Evolutionary conservation across 441 rosid genomes (phyloP).

Genomic region (Populus hybrid): DNA sequence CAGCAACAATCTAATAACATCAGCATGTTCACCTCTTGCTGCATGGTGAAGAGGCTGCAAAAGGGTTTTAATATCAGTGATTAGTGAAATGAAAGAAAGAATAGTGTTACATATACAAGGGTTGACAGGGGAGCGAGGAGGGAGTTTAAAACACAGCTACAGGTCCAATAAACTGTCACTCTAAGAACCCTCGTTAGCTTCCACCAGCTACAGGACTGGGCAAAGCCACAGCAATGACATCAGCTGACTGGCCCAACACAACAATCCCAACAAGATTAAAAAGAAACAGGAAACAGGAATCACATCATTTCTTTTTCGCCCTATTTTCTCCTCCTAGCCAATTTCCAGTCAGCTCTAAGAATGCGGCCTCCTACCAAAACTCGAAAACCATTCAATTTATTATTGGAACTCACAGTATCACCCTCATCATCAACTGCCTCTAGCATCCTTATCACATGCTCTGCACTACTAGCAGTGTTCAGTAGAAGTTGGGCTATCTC

Average conservation of each 20-base stretch:
- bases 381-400: constrained; percentile 12
- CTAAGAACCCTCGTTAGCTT: neutral
- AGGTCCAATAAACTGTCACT: neutral
- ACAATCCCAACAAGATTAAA: neutral
- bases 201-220: neutral
- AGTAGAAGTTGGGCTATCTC: constrained; percentile 67
- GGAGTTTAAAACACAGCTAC: neutral
- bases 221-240: neutral
- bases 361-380: neutral
- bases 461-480: constrained; percentile 42
- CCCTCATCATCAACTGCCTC: constrained; percentile 71
- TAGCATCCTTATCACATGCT: constrained; percentile 60
- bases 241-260: neutral
- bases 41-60: constrained; percentile 93
- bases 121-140: neutral
- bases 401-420: constrained; percentile 61
- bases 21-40: constrained; percentile 79
- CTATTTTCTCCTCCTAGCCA: neutral
- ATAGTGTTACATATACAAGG: neutral
- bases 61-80: constrained; percentile 3
- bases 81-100: neutral
- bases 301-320: neutral
- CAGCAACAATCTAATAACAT: constrained; percentile 63
- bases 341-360: constrained; percentile 2
- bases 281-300: neutral